Percentiles rank a stretch among this genome's conserved stretches.
Evolutionary conservation across 768 basidiomycete species (phyloP).

Genomic region (Cystobasidiopsis lactophilus): DNA sequence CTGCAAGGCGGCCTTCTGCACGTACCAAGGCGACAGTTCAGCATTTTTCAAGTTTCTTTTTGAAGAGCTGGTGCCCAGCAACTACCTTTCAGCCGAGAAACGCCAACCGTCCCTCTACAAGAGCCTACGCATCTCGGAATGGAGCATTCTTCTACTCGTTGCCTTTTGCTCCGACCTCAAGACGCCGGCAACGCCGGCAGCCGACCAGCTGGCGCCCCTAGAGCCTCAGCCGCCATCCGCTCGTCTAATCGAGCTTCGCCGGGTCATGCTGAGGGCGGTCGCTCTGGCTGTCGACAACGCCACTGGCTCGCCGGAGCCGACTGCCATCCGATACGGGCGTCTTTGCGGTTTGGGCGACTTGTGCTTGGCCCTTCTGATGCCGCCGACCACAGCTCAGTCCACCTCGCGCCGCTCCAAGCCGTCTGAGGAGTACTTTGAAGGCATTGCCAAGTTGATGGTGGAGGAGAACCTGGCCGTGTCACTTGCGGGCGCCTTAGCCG

Average conservation of each 20-base stretch:
- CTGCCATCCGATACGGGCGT: constrained; percentile 62
- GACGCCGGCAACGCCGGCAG: constrained; percentile 33
- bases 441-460: constrained; percentile 90
- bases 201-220: constrained; percentile 25
- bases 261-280: constrained; percentile 71
- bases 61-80: constrained; percentile 28
- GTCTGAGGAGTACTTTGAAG: constrained; percentile 53
- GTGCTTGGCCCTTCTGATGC: constrained; percentile 62
- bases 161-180: constrained; percentile 63
- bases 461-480: constrained; percentile 89
- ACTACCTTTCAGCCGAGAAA: not conserved
- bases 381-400: constrained; percentile 27
- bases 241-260: constrained; percentile 66
- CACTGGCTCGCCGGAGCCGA: constrained; percentile 29
- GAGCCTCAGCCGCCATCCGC: constrained; percentile 37
- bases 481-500: constrained; percentile 65
- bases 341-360: constrained; percentile 68
- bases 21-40: constrained; percentile 40
- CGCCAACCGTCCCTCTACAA: constrained; percentile 2
- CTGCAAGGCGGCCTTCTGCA: constrained; percentile 71
- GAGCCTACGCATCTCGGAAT: constrained; percentile 23
- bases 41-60: not conserved
- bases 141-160: constrained; percentile 49
- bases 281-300: constrained; percentile 68
- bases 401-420: constrained; percentile 27